Evolutionary conservation across 1,284 basidiomycete species (phyloP).

Genomic region (Cryptococcus sp.): DNA sequence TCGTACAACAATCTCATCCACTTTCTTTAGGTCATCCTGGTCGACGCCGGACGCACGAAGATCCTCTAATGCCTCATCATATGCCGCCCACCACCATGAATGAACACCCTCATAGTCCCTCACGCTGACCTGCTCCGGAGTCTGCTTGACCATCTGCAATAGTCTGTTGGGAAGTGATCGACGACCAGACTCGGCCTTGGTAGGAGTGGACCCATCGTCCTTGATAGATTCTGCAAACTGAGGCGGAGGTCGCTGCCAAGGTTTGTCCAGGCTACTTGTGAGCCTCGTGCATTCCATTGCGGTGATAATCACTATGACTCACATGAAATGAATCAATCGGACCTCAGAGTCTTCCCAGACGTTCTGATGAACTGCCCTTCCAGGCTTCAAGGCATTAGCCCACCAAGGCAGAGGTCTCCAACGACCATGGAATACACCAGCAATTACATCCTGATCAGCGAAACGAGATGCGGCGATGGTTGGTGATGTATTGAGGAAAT

Average conservation of each 20-base stretch:
- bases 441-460: constrained; percentile 88
- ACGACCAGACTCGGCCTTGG: constrained; percentile 1
- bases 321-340: constrained; percentile 48
- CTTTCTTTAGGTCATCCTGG: constrained; percentile 29
- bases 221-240: constrained; percentile 4
- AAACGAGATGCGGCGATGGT: constrained; percentile 69
- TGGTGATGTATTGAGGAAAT: constrained; percentile 65
- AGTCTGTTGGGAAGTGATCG: constrained; percentile 27
- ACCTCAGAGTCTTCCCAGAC: constrained; percentile 50
- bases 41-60: constrained; percentile 28
- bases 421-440: constrained; percentile 66
- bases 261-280: constrained; percentile 43
- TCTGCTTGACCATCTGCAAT: constrained; percentile 18
- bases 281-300: background rate
- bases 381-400: constrained; percentile 52
- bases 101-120: constrained; percentile 39
- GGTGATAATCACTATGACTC: constrained; percentile 12
- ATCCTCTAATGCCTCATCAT: constrained; percentile 39
- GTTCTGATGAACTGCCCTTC: constrained; percentile 42
- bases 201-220: constrained; percentile 2
- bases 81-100: constrained; percentile 49
- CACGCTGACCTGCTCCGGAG: constrained; percentile 25
- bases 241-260: constrained; percentile 35
- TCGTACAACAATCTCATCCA: constrained; percentile 18
- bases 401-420: constrained; percentile 51